Evolutionary conservation across 169 alveolate genomes (phyloP).

Genomic region (Cyclospora cayetanensis): DNA sequence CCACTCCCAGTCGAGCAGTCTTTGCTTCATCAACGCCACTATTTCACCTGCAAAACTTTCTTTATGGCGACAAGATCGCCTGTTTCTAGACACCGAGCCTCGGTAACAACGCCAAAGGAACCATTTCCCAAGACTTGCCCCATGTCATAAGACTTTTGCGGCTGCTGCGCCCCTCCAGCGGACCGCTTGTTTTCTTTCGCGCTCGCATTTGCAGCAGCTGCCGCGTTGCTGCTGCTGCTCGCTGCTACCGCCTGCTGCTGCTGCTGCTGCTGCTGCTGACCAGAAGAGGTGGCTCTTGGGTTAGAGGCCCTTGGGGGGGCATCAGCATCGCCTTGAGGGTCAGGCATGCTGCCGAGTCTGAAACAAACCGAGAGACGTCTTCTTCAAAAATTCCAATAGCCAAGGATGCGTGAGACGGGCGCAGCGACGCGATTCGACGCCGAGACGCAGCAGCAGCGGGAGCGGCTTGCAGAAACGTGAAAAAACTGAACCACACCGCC

Average conservation of each 20-base stretch:
- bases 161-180: constrained; percentile 2
- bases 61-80: constrained; percentile 97
- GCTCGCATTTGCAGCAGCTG: neutral
- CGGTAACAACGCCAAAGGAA: constrained; percentile 97
- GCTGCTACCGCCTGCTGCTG: neutral
- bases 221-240: neutral
- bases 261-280: constrained; percentile 37
- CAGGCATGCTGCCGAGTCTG: neutral
- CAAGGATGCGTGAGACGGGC: no score
- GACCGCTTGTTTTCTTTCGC: neutral
- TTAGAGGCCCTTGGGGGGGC: neutral
- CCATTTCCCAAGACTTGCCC: constrained; percentile 97
- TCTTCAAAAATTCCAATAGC: no score
- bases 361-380: neutral
- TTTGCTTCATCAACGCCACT: no score
- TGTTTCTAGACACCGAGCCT: constrained; percentile 93
- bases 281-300: neutral
- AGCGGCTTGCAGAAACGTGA: no score
- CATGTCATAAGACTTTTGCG: constrained; percentile 60
- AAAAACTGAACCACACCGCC: no score
- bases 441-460: no score
- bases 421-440: no score
- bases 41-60: constrained; percentile 94
- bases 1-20: no score
- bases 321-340: neutral